These are phyloP conservation scores for Scleroderma bovista DNA, from an alignment of 768 basidiomycete species.

Conservation along the genomic window DNA sequence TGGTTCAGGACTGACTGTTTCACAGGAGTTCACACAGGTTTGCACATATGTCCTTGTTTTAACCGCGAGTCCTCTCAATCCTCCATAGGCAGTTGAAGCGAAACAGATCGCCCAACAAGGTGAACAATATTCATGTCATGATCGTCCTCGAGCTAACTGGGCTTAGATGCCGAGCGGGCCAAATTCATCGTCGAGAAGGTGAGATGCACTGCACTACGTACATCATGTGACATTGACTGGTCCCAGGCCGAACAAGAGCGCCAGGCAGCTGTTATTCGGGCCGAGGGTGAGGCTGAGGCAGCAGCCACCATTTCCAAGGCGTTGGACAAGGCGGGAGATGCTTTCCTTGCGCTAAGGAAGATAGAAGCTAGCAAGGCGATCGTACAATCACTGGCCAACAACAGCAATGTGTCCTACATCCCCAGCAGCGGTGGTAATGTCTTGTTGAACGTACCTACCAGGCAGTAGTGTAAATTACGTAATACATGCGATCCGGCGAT, in stretches of 20 bases:
- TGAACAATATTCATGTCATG: conserved; percentile 25
- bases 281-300: conserved; percentile 98
- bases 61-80: background rate
- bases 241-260: conserved; percentile 95
- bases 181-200: conserved; percentile 99
- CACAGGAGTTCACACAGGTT: conserved; percentile 79
- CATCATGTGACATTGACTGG: conserved; percentile 14
- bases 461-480: conserved; percentile 9
- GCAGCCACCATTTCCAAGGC: conserved; percentile 89
- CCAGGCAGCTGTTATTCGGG: conserved; percentile 95
- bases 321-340: conserved; percentile 91
- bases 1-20: conserved; percentile 3
- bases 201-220: conserved; percentile 8
- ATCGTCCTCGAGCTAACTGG: background rate
- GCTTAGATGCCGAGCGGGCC: conserved; percentile 90
- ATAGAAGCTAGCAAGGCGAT: conserved; percentile 99
- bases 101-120: conserved; percentile 99
- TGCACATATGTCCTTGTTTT: conserved; percentile 6
- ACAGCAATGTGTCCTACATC: conserved; percentile 86
- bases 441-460: conserved; percentile 73
- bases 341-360: conserved; percentile 89
- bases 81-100: conserved; percentile 83
- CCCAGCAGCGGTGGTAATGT: conserved; percentile 78
- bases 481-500: conserved; percentile 8
- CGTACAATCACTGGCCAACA: conserved; percentile 72